Percentiles rank a stretch among this genome's conserved stretches.
Conservation (phyloP, 169 alveolate genomes). For the Theileria parva region DNA sequence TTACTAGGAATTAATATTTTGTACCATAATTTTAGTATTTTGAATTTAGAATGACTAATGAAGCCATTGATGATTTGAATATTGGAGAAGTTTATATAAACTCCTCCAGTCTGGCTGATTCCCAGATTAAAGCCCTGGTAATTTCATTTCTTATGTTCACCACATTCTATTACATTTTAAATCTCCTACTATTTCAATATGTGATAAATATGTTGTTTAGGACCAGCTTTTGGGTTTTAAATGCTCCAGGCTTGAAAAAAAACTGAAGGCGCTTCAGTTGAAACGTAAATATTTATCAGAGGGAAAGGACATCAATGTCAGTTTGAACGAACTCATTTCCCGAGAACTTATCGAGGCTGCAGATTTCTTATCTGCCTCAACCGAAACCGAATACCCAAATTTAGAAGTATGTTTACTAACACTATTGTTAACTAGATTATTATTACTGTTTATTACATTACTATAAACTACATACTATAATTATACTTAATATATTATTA, state of each 20-base stretch:
- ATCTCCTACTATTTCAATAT: too few species aligned
- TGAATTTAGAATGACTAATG: slow-evolving; percentile 2
- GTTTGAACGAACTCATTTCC: slow-evolving; percentile 51
- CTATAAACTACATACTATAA: too few species aligned
- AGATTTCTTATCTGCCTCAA: slow-evolving; percentile 15
- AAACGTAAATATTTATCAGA: slow-evolving; percentile 44
- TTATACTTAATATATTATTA: too few species aligned
- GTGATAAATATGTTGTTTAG: slow-evolving; percentile 19
- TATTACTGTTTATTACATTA: not conserved
- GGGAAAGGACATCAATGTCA: slow-evolving; percentile 40
- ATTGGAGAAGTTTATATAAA: slow-evolving; percentile 28
- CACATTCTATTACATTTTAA: too few species aligned
- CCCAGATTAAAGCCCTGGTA: slow-evolving; percentile 65
- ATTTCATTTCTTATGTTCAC: not conserved
- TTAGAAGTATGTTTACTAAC: not conserved
- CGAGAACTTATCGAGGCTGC: slow-evolving; percentile 50
- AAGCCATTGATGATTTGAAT: slow-evolving; percentile 12
- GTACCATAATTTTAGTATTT: not conserved
- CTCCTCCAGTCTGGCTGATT: slow-evolving; percentile 13
- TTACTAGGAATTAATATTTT: not conserved
- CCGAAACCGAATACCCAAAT: not conserved
- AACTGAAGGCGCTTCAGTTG: slow-evolving; percentile 34
- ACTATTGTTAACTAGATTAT: not conserved
- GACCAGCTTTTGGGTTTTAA: slow-evolving; percentile 50
- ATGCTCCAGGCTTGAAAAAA: slow-evolving; percentile 43